Base-by-base conservation (phyloP, 768 basidiomycete genomes). In the Kockovaella imperatae region DNA sequence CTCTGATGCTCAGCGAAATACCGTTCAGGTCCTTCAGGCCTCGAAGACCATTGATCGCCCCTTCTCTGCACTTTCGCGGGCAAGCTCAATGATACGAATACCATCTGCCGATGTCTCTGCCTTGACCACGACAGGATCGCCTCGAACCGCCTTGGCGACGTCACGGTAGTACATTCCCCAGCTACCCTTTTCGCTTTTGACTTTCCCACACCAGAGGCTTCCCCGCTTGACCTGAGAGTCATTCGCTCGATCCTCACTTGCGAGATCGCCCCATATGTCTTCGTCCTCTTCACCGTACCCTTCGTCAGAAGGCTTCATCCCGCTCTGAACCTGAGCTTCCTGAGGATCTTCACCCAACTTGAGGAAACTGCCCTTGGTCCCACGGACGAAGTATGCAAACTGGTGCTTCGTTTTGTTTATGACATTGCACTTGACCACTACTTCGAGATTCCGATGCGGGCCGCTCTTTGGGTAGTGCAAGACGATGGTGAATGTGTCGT, bases 31-130 rank as follows among this genome's bases (percentile, higher is more conserved):
- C n/a, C n/a, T n/a, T n/a, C n/a, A n/a, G n/a, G n/a, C n/a, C n/a
- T n/a, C n/a, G n/a, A n/a, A n/a, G n/a, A n/a, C n/a, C n/a, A n/a
- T n/a, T 5, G 54, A 52, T 29, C 42, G 29, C 5, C 50, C 54
- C 14, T 17, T 28, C 5, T 51, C 50, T 8, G 45, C 45, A 40
- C 54, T 56, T 50, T 52, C 35, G 46, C 54, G 51, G 7, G 45
- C 54, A 20, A 56, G 38, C 42, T 56, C 54, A 25, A 56, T 45
- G 29, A 56, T 52, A 31, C 46, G 24, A 15, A 56, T 18, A 31
- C 54, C 54, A 39, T 47, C 50, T 26, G 50, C 21, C 4, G 50
- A 28, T 20, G 26, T 30, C 50, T 49, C 45, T 1, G 54, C 45
- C 30, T 48, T 38, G 18, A 51, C 28, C 8, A 11, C 11, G 8